Evolutionary conservation across 2,329 filamentous ascomycete species (phyloP).

Genomic region (Cladorrhinum sp.): DNA sequence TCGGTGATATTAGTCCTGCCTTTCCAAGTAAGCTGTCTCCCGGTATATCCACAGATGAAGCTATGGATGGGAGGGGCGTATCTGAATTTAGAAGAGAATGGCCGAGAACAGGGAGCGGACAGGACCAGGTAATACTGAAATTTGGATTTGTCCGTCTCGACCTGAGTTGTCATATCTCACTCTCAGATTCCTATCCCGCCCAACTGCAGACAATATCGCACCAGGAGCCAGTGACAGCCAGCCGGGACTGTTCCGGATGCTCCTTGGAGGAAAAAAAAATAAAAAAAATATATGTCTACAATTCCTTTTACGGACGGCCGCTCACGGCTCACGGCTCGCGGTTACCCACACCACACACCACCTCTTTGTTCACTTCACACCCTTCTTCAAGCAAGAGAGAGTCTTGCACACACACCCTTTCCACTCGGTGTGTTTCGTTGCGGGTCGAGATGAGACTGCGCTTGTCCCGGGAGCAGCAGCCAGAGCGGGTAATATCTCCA

Average conservation of each 20-base stretch:
- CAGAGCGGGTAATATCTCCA: constrained; percentile 19
- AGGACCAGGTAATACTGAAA: background rate
- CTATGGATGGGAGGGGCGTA: background rate
- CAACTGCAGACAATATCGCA: constrained; percentile 13
- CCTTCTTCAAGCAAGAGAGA: background rate
- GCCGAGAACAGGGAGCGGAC: background rate
- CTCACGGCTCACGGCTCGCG: background rate
- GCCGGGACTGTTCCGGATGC: constrained; percentile 14
- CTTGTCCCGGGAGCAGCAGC: constrained; percentile 8
- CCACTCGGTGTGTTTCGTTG: background rate
- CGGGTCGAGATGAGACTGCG: constrained; percentile 1
- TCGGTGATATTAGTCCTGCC: background rate
- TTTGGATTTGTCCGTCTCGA: background rate
- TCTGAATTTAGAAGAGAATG: background rate
- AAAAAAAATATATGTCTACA: background rate
- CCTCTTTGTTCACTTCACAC: background rate
- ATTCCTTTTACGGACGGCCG: background rate
- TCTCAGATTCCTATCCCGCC: constrained; percentile 4
- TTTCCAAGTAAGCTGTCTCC: background rate
- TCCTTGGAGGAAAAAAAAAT: background rate
- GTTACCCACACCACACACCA: constrained; percentile 9
- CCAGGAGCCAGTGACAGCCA: constrained; percentile 7
- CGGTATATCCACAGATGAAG: background rate
- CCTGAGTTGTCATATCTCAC: background rate
- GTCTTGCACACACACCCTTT: constrained; percentile 12